Percentiles rank a stretch among this genome's conserved stretches.
phyloP scores from a whole-genome alignment of 1,139 yeast species.

The Taphrina betulina region DNA sequence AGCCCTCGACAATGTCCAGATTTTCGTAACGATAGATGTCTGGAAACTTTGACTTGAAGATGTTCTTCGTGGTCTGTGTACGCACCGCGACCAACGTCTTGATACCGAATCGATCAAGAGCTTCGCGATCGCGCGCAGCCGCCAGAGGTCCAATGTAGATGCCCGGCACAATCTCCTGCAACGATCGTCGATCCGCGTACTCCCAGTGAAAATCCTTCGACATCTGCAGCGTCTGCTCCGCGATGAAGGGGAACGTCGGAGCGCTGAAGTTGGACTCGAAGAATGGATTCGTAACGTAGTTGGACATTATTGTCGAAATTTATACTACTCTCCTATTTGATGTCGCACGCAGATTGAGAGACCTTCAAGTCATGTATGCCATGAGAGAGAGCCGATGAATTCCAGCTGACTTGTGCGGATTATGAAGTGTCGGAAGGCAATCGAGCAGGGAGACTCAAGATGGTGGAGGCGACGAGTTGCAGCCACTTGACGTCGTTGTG shows the following conservation, averaged over 20 bases:
- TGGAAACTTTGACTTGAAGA: slow-evolving; percentile 21
- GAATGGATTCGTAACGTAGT: slow-evolving; percentile 2
- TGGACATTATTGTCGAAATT: background rate
- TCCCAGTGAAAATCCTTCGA: slow-evolving; percentile 17
- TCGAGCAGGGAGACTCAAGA: no score
- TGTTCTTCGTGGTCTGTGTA: slow-evolving; percentile 10
- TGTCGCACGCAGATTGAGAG: no score
- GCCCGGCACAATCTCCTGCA: slow-evolving; percentile 28
- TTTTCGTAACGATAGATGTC: slow-evolving; percentile 26
- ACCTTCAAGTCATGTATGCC: no score
- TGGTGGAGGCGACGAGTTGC: no score
- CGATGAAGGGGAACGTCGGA: slow-evolving; percentile 1
- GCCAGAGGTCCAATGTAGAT: slow-evolving; percentile 27
- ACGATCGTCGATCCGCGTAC: slow-evolving; percentile 22
- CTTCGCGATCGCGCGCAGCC: slow-evolving; percentile 17
- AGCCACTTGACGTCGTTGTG: no score
- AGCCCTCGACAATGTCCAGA: slow-evolving; percentile 28
- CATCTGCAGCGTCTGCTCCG: background rate
- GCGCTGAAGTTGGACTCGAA: background rate
- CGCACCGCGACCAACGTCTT: slow-evolving; percentile 23
- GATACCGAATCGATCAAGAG: slow-evolving; percentile 10
- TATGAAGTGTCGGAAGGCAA: no score
- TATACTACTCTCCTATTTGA: no score
- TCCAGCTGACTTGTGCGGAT: no score
- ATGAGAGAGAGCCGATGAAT: no score